These are phyloP conservation scores for Boeremia lycopersici DNA, from an alignment of 2,329 filamentous ascomycete genomes.

Conservation along the genomic window DNA sequence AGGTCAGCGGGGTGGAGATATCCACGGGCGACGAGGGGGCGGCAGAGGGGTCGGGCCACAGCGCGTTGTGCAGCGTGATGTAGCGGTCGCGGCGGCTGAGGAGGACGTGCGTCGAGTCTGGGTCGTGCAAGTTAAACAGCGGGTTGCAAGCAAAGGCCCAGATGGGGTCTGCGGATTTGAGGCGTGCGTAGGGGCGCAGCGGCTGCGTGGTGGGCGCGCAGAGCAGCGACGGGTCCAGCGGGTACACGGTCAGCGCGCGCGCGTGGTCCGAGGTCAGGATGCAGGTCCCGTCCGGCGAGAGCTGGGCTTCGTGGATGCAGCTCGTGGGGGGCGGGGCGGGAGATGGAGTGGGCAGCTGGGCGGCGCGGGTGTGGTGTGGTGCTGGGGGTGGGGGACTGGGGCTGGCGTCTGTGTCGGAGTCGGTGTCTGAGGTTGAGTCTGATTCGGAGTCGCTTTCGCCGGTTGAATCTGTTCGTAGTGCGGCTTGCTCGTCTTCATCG, in stretches of 20 bases:
- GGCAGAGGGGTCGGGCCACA: conserved; percentile 39
- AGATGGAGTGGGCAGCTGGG: too few species aligned
- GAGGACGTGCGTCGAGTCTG: conserved; percentile 58
- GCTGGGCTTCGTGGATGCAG: conserved; percentile 38
- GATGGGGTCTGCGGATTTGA: conserved; percentile 56
- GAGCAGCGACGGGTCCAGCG: conserved; percentile 22
- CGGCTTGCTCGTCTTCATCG: background rate
- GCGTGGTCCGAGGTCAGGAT: conserved; percentile 61
- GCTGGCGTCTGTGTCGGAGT: too few species aligned
- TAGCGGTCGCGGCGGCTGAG: conserved; percentile 61
- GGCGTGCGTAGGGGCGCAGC: conserved; percentile 55
- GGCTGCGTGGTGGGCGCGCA: conserved; percentile 7
- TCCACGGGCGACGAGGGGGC: conserved; percentile 19
- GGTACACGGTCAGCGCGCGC: conserved; percentile 60
- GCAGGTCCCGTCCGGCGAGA: conserved; percentile 61
- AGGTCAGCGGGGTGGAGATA: conserved; percentile 48
- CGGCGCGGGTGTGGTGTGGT: too few species aligned
- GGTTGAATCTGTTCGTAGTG: background rate
- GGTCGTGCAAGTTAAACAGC: conserved; percentile 58
- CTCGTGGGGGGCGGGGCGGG: too few species aligned
- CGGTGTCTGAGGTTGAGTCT: background rate
- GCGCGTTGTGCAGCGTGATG: conserved; percentile 61
- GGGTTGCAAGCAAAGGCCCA: conserved; percentile 63
- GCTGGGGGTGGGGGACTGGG: too few species aligned
- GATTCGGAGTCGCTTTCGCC: background rate